A percentile compares a stretch with the other conserved stretches of the same genome.
Evolutionary conservation across 805 yeast genomes (phyloP).

Genomic region (Lachancea cidri): DNA sequence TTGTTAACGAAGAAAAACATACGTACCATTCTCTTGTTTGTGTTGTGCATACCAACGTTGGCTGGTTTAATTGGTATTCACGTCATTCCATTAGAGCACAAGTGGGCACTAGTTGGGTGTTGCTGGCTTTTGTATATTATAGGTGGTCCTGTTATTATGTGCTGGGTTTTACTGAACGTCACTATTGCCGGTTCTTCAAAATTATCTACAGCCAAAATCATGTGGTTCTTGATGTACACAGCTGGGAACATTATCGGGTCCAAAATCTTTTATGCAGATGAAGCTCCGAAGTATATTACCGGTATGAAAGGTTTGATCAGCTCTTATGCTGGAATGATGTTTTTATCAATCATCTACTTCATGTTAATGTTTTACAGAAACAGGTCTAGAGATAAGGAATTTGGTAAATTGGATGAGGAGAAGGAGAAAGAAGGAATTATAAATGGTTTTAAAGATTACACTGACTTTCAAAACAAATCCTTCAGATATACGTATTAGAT

Average conservation of each 20-base stretch:
- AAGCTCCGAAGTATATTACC: conserved; percentile 18
- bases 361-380: conserved; percentile 16
- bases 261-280: conserved; percentile 16
- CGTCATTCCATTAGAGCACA: conserved; percentile 16
- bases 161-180: conserved; percentile 18
- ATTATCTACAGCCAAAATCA: conserved; percentile 14
- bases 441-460: conserved; percentile 19
- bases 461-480: conserved; percentile 17
- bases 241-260: conserved; percentile 19
- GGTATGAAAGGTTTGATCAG: conserved; percentile 21
- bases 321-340: conserved; percentile 19
- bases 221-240: conserved; percentile 20
- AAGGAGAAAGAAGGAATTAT: conserved; percentile 16
- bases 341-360: conserved; percentile 14
- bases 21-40: conserved; percentile 13
- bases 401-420: conserved; percentile 15
- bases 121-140: conserved; percentile 20
- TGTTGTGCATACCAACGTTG: conserved; percentile 19
- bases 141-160: conserved; percentile 22
- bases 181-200: conserved; percentile 20
- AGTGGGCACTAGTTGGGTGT: conserved; percentile 21
- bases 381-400: conserved; percentile 12
- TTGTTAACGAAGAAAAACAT: conserved; percentile 16
- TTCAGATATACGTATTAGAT: conserved; percentile 16
- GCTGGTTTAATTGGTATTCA: conserved; percentile 19